phyloP scores from a whole-genome alignment of 768 basidiomycete genomes.

The Tubosaeta brunneosetosa region DNA sequence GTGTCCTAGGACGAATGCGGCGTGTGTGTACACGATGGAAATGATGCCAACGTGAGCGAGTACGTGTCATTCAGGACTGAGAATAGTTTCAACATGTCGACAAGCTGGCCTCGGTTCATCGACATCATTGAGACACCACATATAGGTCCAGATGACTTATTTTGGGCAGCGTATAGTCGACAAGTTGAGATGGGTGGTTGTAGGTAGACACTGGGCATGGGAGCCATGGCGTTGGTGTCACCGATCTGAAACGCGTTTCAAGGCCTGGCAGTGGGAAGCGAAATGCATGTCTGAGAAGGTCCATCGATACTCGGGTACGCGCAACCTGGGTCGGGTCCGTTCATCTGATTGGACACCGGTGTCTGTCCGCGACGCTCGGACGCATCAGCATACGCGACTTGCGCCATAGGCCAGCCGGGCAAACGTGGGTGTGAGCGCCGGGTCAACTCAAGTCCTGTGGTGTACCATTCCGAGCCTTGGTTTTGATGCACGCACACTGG shows the following conservation, averaged over 20 bases:
- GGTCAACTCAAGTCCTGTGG: too few relatives aligned
- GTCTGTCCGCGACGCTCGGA: too few relatives aligned
- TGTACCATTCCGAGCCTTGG: too few relatives aligned
- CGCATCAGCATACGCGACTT: too few relatives aligned
- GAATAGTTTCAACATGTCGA: not conserved
- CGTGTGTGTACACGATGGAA: not conserved
- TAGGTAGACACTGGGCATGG: not conserved
- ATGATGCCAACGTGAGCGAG: not conserved
- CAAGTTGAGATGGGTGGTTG: not conserved
- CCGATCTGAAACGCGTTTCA: not conserved
- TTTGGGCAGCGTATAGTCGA: not conserved
- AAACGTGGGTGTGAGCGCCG: too few relatives aligned
- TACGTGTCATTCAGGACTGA: not conserved
- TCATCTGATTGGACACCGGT: too few relatives aligned
- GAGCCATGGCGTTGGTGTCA: not conserved
- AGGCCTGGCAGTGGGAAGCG: not conserved
- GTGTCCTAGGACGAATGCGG: constrained; percentile 5
- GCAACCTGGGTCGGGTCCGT: too few relatives aligned
- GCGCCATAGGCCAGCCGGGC: too few relatives aligned
- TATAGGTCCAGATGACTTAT: not conserved
- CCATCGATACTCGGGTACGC: not conserved
- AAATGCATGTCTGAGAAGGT: not conserved
- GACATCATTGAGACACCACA: not conserved
- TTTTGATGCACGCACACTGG: too few relatives aligned
- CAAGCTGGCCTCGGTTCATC: not conserved